Evolutionary conservation across 1,139 yeast genomes (phyloP).

Genomic region (Pichia sp.): DNA sequence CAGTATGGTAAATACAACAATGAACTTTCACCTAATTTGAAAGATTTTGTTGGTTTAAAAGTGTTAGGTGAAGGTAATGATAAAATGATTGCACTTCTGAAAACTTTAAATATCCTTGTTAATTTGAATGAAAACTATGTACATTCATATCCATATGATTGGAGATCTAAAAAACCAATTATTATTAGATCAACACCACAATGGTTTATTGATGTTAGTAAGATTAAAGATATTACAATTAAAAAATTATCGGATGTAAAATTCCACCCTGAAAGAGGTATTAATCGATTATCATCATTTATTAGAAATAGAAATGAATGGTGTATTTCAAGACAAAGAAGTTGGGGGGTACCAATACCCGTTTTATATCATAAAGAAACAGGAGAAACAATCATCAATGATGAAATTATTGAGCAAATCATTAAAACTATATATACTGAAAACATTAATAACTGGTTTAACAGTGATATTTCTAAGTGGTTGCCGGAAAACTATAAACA

Average conservation of each 20-base stretch:
- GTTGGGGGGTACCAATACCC: conserved; percentile 99
- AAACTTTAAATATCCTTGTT: conserved; percentile 41
- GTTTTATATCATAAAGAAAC: conserved; percentile 60
- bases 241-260: conserved; percentile 52
- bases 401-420: conserved; percentile 46
- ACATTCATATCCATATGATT: conserved; percentile 93
- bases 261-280: conserved; percentile 71
- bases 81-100: conserved; percentile 40
- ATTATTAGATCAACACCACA: conserved; percentile 93
- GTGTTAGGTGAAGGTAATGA: conserved; percentile 58
- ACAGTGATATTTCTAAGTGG: conserved; percentile 50
- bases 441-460: conserved; percentile 82
- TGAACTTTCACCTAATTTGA: conserved; percentile 38
- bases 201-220: conserved; percentile 87
- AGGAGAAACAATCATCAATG: conserved; percentile 52
- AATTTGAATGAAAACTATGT: conserved; percentile 43
- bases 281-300: conserved; percentile 64
- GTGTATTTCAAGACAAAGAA: conserved; percentile 95
- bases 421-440: conserved; percentile 44
- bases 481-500: conserved; percentile 42
- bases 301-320: conserved; percentile 80
- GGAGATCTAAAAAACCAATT: conserved; percentile 96
- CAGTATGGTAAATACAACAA: conserved; percentile 59
- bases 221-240: conserved; percentile 58
- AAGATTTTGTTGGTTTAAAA: conserved; percentile 44